Evolutionary conservation across 768 basidiomycete genomes (phyloP), one percentile per base, ranked within the genome.

Genomic region (Harrya chromipes): DNA sequence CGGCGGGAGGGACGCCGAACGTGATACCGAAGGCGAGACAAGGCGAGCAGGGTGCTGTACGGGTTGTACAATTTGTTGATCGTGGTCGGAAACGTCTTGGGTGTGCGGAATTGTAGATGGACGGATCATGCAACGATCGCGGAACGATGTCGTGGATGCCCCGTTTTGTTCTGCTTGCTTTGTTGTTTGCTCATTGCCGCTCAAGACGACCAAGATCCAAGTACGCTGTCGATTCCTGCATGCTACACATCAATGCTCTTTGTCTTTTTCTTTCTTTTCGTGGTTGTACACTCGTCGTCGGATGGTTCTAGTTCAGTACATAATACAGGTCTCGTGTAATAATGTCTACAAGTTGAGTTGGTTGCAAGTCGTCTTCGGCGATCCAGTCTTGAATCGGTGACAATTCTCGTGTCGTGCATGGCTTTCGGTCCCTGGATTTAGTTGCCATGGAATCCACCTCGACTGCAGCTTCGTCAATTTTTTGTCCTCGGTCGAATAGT

Each of bases 1-100:
- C 24, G 40, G 47, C 2, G 46, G 10, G 16, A 39, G 52, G 42
- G 45, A 51, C 2, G 14, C 11, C 9, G 58, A 53, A 0, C 38
- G 11, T 1, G 49, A 48, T 4, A 1, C 29, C 12, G 63, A 68
- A 5, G 59, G 35, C 11, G 62, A 61, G 37, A 44, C 26, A 5
- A 34, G 52, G 3, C 55, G 57, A 3, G 24, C 56, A 6, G 72
- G 73, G 2, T 69, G 73, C 46, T 75, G 74, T 40, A 59, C 62
- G 6, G 65, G 70, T 7, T 77, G 74, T 57, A 54, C 69, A 12
- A 65, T 77, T 7, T 75, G 72, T 50, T 77, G 47, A 63, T 40
- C 8, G 6, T 21, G 5, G 3, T 14, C 31, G 12, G 16, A 11
- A 31, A 9, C 8, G 31, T 14, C 31, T 14, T 6, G 1, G 33